A percentile compares a stretch with the other conserved stretches of the same genome.
These are phyloP conservation scores for Fusarium fujikuroi DNA, from an alignment of 2,329 filamentous ascomycete species.

Conservation along the genomic window DNA sequence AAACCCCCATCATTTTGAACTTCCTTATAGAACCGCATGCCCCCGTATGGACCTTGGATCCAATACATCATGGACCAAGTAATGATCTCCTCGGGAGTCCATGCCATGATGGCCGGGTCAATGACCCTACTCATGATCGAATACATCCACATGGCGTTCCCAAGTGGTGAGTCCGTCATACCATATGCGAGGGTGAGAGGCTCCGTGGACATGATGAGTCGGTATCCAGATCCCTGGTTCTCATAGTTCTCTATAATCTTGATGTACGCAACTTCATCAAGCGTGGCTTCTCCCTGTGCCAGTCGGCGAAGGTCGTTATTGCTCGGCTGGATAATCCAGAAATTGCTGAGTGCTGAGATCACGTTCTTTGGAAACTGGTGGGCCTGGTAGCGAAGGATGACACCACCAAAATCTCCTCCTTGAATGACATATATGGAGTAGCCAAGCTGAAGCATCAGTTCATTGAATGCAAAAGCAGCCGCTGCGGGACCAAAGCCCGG, in stretches of 20 bases:
- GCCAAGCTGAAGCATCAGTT: neutral
- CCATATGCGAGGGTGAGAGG: neutral
- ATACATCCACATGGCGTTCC: neutral
- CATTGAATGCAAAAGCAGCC: neutral
- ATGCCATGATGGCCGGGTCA: neutral
- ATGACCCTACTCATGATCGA: neutral
- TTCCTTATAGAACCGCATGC: neutral
- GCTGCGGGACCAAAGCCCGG: neutral
- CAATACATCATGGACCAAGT: conserved; percentile 3
- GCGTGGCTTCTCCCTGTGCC: neutral
- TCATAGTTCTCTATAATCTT: neutral
- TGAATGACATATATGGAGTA: neutral
- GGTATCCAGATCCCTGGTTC: neutral
- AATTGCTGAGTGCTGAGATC: neutral
- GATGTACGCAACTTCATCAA: neutral
- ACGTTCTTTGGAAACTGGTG: neutral
- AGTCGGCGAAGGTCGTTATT: neutral
- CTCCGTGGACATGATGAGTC: neutral
- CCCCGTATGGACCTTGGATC: neutral
- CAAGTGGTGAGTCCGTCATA: neutral
- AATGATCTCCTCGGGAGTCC: neutral
- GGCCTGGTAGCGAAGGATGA: neutral
- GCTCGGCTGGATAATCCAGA: neutral
- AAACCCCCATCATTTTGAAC: neutral
- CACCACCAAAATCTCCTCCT: neutral